Conservation (phyloP, 2,329 filamentous ascomycete species). For the Cercospora berteroae region DNA sequence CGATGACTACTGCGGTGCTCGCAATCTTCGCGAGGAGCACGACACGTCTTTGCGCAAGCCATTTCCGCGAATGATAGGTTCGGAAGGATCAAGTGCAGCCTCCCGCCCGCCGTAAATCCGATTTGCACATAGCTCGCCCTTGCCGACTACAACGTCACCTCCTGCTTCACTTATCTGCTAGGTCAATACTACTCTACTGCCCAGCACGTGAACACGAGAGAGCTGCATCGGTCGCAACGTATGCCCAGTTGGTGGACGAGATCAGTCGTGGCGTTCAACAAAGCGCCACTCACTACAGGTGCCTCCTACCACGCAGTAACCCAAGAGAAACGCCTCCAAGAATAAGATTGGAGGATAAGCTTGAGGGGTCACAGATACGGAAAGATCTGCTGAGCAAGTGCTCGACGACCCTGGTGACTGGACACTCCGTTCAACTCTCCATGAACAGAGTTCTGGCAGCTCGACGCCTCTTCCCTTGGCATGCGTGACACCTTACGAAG, state of each 20-base stretch:
- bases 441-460: slow-evolving; percentile 1
- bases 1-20: not conserved
- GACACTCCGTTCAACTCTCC: not conserved
- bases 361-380: not conserved
- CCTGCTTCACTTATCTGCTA: too few species aligned
- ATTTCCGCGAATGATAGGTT: not conserved
- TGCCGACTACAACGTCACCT: not conserved
- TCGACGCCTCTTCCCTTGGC: slow-evolving; percentile 12
- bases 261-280: not conserved
- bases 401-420: not conserved
- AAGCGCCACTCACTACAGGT: not conserved
- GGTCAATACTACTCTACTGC: not conserved
- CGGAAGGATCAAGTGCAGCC: not conserved
- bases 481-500: slow-evolving; percentile 17
- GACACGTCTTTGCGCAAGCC: not conserved
- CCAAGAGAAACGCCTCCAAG: slow-evolving; percentile 9
- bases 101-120: not conserved
- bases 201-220: not conserved
- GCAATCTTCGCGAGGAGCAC: not conserved
- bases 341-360: slow-evolving; percentile 5
- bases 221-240: not conserved
- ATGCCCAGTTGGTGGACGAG: not conserved
- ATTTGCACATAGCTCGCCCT: not conserved
- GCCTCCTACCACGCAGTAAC: not conserved
- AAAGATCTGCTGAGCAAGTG: slow-evolving; percentile 4